phyloP scores from a whole-genome alignment of 139 green algal genomes.

The Chlamydomonas sp. region DNA sequence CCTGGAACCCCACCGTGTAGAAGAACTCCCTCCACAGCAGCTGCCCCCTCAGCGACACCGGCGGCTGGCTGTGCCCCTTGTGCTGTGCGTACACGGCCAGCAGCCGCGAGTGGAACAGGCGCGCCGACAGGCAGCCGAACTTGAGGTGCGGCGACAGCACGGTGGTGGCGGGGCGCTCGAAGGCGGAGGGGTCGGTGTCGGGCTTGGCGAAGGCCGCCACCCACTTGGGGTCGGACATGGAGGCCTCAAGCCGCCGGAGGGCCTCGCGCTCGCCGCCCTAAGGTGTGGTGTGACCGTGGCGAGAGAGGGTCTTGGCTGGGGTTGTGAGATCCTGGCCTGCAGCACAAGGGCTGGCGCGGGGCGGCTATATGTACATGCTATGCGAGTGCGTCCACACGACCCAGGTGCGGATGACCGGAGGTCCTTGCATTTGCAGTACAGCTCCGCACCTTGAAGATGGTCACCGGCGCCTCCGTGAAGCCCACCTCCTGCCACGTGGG shows the following conservation, averaged over 20 bases:
- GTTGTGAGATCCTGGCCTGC: neutral
- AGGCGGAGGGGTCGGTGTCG: constrained; percentile 84
- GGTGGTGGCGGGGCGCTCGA: constrained; percentile 82
- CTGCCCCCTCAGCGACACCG: constrained; percentile 84
- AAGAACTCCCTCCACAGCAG: constrained; percentile 90
- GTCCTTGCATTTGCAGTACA: no score
- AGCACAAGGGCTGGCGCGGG: no score
- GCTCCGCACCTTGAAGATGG: constrained; percentile 68
- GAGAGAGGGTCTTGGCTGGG: neutral
- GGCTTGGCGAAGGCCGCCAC: constrained; percentile 91
- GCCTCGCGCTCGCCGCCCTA: constrained; percentile 85
- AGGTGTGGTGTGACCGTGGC: neutral
- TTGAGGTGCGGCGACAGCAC: constrained; percentile 93
- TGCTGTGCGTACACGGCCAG: constrained; percentile 45
- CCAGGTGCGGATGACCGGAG: no score
- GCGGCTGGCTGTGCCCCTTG: constrained; percentile 75
- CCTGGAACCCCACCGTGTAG: constrained; percentile 65
- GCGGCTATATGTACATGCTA: no score
- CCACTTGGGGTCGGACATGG: constrained; percentile 68
- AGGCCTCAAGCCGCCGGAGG: constrained; percentile 66
- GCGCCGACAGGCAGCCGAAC: constrained; percentile 64
- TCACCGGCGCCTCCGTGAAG: constrained; percentile 61
- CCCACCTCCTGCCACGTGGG: constrained; percentile 73
- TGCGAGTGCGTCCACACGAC: no score
- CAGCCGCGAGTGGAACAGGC: constrained; percentile 49